Evolutionary conservation across 352 stramenopile species (phyloP).

Genomic region (Elongisporangium undulatum): DNA sequence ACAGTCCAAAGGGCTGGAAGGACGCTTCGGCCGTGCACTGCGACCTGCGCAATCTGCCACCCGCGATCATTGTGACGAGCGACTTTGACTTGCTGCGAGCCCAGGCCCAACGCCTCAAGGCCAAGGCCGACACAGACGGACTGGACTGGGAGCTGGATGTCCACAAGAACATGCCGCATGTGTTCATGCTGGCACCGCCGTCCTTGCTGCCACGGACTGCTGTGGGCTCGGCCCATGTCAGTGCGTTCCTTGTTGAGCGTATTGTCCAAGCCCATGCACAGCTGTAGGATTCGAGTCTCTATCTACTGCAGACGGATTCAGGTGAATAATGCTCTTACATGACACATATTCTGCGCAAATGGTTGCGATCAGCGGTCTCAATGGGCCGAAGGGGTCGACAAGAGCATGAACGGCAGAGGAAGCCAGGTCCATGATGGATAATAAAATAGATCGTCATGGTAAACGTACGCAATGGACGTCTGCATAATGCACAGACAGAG

Average conservation of each 20-base stretch:
- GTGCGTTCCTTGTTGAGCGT: conserved; percentile 30
- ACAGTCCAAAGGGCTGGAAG: conserved; percentile 15
- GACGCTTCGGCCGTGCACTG: conserved; percentile 26
- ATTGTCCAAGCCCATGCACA: conserved; percentile 2
- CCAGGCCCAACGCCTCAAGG: conserved; percentile 27
- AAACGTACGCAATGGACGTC: too few relatives aligned
- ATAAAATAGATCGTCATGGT: too few relatives aligned
- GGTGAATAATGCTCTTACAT: too few relatives aligned
- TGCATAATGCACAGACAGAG: too few relatives aligned
- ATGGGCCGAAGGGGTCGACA: too few relatives aligned
- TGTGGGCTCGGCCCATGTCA: conserved; percentile 34
- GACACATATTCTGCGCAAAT: too few relatives aligned
- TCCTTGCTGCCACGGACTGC: conserved; percentile 41
- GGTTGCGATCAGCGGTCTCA: too few relatives aligned
- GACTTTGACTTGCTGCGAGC: conserved; percentile 46
- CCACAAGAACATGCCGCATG: conserved; percentile 50
- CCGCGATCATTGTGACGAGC: conserved; percentile 35
- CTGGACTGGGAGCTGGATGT: conserved; percentile 37
- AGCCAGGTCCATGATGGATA: too few relatives aligned
- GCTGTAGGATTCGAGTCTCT: too few relatives aligned
- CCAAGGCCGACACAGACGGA: conserved; percentile 22
- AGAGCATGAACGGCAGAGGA: too few relatives aligned
- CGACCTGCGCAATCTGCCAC: conserved; percentile 35
- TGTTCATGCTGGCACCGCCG: conserved; percentile 52
- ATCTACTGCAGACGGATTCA: too few relatives aligned